These are phyloP conservation scores for Asterochloris sp. DNA, from an alignment of 139 green algal genomes.

Conservation along the genomic window DNA sequence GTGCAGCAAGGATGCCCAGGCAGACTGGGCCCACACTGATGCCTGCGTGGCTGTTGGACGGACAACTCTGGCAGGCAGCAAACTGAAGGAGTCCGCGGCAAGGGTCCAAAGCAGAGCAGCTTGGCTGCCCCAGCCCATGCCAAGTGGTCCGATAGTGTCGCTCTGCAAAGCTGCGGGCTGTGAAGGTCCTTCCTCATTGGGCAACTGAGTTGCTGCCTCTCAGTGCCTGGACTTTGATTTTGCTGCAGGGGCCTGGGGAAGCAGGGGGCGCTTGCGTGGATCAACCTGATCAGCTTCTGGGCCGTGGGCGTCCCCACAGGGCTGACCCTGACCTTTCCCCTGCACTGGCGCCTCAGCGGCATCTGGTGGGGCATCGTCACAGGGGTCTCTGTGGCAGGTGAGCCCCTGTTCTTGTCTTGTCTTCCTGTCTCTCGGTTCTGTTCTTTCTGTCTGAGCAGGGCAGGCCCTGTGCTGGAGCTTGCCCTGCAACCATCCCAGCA, in stretches of 20 bases:
- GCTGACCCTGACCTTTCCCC: slow-evolving; percentile 1
- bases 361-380: slow-evolving; percentile 9
- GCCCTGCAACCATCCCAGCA: not conserved
- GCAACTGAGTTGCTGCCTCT: too few relatives aligned
- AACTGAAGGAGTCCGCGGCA: too few relatives aligned
- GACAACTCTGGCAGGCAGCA: too few relatives aligned
- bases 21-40: too few relatives aligned
- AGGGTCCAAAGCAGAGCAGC: too few relatives aligned
- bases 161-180: too few relatives aligned
- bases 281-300: slow-evolving; percentile 11
- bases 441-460: not conserved
- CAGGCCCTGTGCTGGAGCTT: not conserved
- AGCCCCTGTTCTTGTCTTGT: not conserved
- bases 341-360: not conserved
- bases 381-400: slow-evolving; percentile 2
- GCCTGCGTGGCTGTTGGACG: too few relatives aligned
- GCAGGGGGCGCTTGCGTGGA: not conserved
- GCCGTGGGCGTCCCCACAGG: slow-evolving; percentile 9
- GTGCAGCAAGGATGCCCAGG: too few relatives aligned
- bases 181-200: too few relatives aligned
- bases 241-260: not conserved
- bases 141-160: too few relatives aligned
- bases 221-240: not conserved
- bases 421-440: not conserved
- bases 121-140: too few relatives aligned